Evolutionary conservation across 208 protist species (phyloP).

Genomic region (Wallacemonas collosoma): DNA sequence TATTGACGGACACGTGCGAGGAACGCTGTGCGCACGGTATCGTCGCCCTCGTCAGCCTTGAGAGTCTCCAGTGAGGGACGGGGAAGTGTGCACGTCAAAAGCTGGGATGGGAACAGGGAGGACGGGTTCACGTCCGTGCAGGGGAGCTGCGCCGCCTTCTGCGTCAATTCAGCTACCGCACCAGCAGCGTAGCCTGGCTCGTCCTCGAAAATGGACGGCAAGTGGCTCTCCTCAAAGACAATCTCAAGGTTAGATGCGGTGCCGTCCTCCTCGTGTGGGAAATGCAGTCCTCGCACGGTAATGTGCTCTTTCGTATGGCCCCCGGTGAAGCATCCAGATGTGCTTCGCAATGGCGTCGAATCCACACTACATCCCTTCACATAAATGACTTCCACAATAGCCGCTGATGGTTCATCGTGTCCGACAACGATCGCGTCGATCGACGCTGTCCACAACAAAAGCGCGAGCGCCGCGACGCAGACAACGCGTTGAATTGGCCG

Average conservation of each 20-base stretch:
- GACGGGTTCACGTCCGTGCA: conserved; percentile 44
- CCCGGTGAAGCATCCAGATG: conserved; percentile 54
- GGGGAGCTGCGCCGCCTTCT: conserved; percentile 19
- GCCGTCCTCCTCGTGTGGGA: conserved; percentile 33
- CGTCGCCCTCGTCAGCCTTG: neutral
- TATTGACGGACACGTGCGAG: conserved; percentile 13
- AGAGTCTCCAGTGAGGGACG: conserved; percentile 37
- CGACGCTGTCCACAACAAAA: neutral
- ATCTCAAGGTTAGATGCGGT: conserved; percentile 20
- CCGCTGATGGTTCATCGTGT: neutral
- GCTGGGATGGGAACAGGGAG: conserved; percentile 56
- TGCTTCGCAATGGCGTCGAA: conserved; percentile 30
- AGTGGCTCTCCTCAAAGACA: conserved; percentile 17
- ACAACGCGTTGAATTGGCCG: too few species aligned
- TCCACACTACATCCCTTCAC: conserved; percentile 55
- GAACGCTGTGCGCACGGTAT: neutral
- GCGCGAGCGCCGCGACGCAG: neutral
- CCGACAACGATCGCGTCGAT: neutral
- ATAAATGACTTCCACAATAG: conserved; percentile 42
- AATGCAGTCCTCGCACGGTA: conserved; percentile 52
- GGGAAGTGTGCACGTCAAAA: conserved; percentile 60
- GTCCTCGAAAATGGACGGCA: conserved; percentile 15
- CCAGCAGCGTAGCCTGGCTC: conserved; percentile 1
- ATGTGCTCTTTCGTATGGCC: conserved; percentile 17
- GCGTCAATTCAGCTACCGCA: neutral